Evolutionary conservation across 2,329 filamentous ascomycete species (phyloP).

Genomic region (Fusarium lateritium): DNA sequence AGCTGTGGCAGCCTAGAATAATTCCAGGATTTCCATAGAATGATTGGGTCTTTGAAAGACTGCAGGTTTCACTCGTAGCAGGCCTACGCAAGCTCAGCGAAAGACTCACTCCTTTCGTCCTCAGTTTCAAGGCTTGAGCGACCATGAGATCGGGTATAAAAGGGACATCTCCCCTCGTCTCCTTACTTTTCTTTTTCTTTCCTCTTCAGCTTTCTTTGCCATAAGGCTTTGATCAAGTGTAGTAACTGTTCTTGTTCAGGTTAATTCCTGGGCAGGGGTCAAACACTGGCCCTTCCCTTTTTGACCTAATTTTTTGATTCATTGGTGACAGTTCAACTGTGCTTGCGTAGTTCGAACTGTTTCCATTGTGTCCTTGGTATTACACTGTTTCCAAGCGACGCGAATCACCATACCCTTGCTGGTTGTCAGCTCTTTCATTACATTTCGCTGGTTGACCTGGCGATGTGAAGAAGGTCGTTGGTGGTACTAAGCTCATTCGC

Average conservation of each 20-base stretch:
- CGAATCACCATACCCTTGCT: conserved; percentile 4
- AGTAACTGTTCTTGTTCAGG: conserved; percentile 51
- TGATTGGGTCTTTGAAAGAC: background rate
- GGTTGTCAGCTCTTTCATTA: conserved; percentile 39
- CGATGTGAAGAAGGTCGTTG: conserved; percentile 42
- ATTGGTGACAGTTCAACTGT: conserved; percentile 19
- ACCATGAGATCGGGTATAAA: conserved; percentile 19
- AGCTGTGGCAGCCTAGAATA: conserved; percentile 1
- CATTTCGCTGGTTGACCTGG: conserved; percentile 41
- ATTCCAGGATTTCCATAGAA: background rate
- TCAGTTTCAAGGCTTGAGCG: conserved; percentile 18
- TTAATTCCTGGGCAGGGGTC: conserved; percentile 41
- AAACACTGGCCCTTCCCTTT: conserved; percentile 3
- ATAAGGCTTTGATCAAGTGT: conserved; percentile 47
- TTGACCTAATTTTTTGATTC: conserved; percentile 44
- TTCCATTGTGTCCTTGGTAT: conserved; percentile 48
- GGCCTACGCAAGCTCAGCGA: no score
- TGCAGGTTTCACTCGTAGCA: no score
- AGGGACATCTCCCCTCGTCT: background rate
- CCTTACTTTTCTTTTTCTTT: conserved; percentile 22
- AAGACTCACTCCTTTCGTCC: conserved; percentile 5
- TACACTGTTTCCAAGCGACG: conserved; percentile 48
- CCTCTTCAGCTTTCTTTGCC: conserved; percentile 44
- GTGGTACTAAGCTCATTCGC: background rate
- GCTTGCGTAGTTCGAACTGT: conserved; percentile 39